These are phyloP conservation scores for Aspergillus heteromorphus DNA, from an alignment of 495 filamentous ascomycete species.

Conservation along the genomic window DNA sequence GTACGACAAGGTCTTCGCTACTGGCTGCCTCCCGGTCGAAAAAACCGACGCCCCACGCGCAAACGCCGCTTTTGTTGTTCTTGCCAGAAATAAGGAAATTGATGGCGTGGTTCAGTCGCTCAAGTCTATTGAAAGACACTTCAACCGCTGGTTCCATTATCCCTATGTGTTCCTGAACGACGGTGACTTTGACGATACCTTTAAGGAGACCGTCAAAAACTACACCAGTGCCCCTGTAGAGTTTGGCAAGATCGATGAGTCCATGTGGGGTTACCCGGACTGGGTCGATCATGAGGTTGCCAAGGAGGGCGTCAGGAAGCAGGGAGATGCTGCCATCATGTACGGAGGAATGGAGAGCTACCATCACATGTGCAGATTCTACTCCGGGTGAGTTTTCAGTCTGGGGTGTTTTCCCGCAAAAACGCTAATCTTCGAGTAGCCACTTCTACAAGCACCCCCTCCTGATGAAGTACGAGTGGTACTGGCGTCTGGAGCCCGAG, in stretches of 20 bases:
- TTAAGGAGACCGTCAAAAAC: conserved; percentile 82
- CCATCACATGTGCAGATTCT: conserved; percentile 97
- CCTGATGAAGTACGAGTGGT: conserved; percentile 97
- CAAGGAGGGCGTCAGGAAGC: conserved; percentile 90
- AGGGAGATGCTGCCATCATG: conserved; percentile 98
- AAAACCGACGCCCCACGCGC: conserved; percentile 63
- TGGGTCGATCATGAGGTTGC: conserved; percentile 93
- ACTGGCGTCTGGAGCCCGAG: conserved; percentile 98
- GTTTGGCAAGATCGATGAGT: conserved; percentile 87
- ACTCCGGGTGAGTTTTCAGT: conserved; percentile 70
- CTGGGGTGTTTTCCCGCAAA: neutral
- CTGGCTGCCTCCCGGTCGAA: conserved; percentile 71
- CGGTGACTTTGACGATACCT: conserved; percentile 88
- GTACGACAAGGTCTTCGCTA: conserved; percentile 92
- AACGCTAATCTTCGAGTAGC: conserved; percentile 38
- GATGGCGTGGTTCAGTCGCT: conserved; percentile 94
- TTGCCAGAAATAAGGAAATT: conserved; percentile 94
- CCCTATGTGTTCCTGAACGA: conserved; percentile 99
- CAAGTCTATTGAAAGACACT: conserved; percentile 97
- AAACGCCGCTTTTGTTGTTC: conserved; percentile 93
- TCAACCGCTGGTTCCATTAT: conserved; percentile 99
- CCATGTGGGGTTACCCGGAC: conserved; percentile 94
- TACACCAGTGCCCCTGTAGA: conserved; percentile 83
- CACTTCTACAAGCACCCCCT: conserved; percentile 98
- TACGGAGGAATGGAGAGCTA: conserved; percentile 99